Evolutionary conservation across 768 basidiomycete species (phyloP), one percentile per base, ranked within the genome.

Genomic region (Calocera cornea): DNA sequence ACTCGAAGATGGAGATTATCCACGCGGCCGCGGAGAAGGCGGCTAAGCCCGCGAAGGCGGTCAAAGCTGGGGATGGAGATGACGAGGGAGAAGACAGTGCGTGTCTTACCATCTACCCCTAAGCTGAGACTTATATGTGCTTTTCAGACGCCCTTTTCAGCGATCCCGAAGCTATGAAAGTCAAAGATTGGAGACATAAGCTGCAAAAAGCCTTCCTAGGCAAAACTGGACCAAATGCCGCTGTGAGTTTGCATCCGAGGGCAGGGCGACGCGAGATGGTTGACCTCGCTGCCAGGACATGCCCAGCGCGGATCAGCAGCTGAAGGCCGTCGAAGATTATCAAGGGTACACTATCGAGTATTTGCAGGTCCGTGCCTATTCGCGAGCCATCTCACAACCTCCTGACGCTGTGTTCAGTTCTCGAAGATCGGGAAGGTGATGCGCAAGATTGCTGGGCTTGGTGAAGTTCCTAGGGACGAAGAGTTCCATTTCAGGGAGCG

Each of bases 181-280:
- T 95, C 72, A 87, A 89, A 73, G 89, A 90, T 68, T 95, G 94
- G 93, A 82, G 95, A 71, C 92, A 95, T 76, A 89, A 86, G 76
- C 82, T 97, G 1, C 94, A 97, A 78, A 89, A 92, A 76, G 89
- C 85, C 0, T 89, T 93, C 79, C 74, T 95, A 65, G 85, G 86
- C 71, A 83, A 78, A 71, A 76, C 78, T 5, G 70, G 80, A 8
- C 87, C 90, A 2, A 86, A 84, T 72, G 83, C 83, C 11, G 86
- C 86, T 70, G 89, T 90, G 71, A 65, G 81, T 77, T 34, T 47
- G 66, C 14, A 14, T 49, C 65, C 50, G 34, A 65, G 40, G 63
- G 49, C 47, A 68, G 33, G 40, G 27, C 66, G 66, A 67, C 66
- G 49, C 67, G 41, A 44, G 66, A 34, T 49, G 70, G 41, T 63